Conservation (phyloP, 345 rosid species). For the Clarkia xantiana region DNA sequence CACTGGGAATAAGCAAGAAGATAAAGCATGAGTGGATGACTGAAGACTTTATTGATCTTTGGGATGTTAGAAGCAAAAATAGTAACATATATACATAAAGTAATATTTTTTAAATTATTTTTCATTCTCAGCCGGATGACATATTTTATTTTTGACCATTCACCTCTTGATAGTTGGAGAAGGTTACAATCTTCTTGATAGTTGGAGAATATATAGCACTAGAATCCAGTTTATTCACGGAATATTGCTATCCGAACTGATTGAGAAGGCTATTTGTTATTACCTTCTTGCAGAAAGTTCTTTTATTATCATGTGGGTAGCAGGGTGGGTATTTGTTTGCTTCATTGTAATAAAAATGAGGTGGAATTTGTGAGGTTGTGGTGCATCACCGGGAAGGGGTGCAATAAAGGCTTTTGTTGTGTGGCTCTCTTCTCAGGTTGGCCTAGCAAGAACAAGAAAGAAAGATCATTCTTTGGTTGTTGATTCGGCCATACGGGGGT, state of each 20-base stretch:
- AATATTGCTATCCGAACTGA: background rate
- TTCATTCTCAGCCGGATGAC: too few relatives aligned
- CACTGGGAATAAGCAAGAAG: too few relatives aligned
- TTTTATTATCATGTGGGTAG: background rate
- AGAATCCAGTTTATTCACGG: too few relatives aligned
- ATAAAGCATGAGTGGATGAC: too few relatives aligned
- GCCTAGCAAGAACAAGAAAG: constrained; percentile 22
- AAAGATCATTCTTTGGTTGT: constrained; percentile 17
- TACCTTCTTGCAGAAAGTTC: background rate
- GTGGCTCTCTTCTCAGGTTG: constrained; percentile 60
- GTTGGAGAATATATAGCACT: too few relatives aligned
- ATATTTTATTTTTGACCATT: too few relatives aligned
- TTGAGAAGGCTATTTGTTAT: background rate
- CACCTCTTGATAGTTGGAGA: background rate
- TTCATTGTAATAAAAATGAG: background rate
- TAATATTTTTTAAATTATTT: too few relatives aligned
- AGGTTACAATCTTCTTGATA: background rate
- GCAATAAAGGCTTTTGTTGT: constrained; percentile 18
- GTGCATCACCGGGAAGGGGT: constrained; percentile 13
- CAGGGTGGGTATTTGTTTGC: background rate
- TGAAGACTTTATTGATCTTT: too few relatives aligned
- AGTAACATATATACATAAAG: too few relatives aligned
- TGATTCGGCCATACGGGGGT: constrained; percentile 21
- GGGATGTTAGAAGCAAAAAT: too few relatives aligned
- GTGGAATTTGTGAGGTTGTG: constrained; percentile 45